Base-by-base conservation (phyloP, 768 basidiomycete genomes). In the Hericium rajendrae region DNA sequence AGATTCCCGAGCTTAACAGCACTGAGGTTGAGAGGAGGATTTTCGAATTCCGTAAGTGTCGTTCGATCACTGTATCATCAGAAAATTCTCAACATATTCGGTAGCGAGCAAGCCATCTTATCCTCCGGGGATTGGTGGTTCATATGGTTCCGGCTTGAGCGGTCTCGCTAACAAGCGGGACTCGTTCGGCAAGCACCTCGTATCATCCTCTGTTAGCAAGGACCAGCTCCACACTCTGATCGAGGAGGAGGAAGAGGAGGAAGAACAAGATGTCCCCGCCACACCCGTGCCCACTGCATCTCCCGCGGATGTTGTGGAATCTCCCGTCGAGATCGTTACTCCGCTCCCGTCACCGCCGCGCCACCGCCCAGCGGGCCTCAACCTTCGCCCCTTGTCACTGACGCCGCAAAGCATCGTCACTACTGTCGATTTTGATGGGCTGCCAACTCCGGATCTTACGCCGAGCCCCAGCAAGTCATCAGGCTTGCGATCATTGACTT, bases 201-300 rank as follows among this genome's bases (percentile, higher is more conserved):
- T 76, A 15, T 76, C 85, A 2, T 79, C 81, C 0, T 79, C 80
- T 11, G 77, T 83, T 53, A 51, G 24, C 28, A 91, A 89, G 67
- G 90, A 91, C 68, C 81, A 85, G 63, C 77, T 92, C 11, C 80
- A 82, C 58, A 91, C 90, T 16, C 76, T 92, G 28, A 73, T 93
- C 37, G 91, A 91, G 65, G 91, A 91, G 65, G 88, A 93, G 56
- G 91, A 92, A 54, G 90, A 94, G 52, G 91, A 91, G 43, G 91
- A 92, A 24, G 70, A 70, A 24, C 56, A 61, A 1, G 69, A 64
- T 16, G n/a, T 61, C 22, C 38, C 54, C 13, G 13, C 26, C 16
- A 28, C 28, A 28, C 64, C 51, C 37, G 56, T 50, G 20, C 5
- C 37, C 43, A 56, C n/a, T 12, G 53, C 46, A 32, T 32, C 41